A percentile compares a stretch with the other conserved stretches of the same genome.
Conservation (phyloP, 257 asterid genomes). For the Solanum phureja region DNA sequence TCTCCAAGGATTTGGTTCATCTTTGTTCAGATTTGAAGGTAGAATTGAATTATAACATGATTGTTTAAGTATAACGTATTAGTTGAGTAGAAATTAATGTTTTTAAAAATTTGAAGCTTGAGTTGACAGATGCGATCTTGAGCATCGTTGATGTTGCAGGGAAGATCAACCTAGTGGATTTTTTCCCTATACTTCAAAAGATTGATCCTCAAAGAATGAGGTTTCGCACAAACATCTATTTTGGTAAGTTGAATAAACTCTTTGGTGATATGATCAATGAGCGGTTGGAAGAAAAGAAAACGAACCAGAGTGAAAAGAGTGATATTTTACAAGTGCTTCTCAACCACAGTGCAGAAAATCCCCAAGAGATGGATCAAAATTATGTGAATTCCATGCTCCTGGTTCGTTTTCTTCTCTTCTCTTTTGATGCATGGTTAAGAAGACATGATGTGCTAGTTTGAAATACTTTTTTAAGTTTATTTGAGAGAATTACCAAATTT, state of each 20-base stretch:
- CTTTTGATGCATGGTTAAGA: no score
- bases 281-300: background rate
- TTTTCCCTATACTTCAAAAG: slow-evolving; percentile 28
- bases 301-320: background rate
- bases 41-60: background rate
- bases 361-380: background rate
- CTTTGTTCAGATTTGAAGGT: slow-evolving; percentile 31
- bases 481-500: background rate
- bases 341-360: background rate
- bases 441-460: no score
- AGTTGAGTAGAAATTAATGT: no score
- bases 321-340: background rate
- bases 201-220: background rate
- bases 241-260: background rate
- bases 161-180: slow-evolving; percentile 54
- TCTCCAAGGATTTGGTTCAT: slow-evolving; percentile 42
- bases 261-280: background rate
- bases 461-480: no score
- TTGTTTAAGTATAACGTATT: no score
- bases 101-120: background rate
- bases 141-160: slow-evolving; percentile 39
- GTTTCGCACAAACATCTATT: background rate
- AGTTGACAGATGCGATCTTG: slow-evolving; percentile 22
- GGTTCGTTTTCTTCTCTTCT: background rate
- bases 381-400: background rate